Percentiles rank a stretch among this genome's conserved stretches.
Conservation (phyloP, 345 rosid species). For the Arabidopsis thaliana region DNA sequence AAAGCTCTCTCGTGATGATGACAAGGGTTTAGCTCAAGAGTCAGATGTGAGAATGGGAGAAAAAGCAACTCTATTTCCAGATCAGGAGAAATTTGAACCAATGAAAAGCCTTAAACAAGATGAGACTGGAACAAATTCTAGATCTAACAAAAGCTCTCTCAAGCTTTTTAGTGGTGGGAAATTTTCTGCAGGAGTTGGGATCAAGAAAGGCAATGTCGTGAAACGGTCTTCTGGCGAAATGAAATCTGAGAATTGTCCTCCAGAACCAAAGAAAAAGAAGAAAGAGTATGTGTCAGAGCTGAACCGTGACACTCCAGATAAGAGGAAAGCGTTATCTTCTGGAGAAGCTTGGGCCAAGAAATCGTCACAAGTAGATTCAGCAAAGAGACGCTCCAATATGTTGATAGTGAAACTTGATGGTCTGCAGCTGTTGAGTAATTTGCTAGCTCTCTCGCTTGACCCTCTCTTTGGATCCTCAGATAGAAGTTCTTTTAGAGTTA, state of each 20-base stretch:
- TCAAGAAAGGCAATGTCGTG: slow-evolving; percentile 54
- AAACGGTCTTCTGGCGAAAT: slow-evolving; percentile 52
- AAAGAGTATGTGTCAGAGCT: slow-evolving; percentile 50
- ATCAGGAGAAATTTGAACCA: slow-evolving; percentile 42
- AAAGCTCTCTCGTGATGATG: slow-evolving; percentile 44
- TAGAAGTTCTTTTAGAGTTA: slow-evolving; percentile 50
- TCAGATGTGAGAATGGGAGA: slow-evolving; percentile 26
- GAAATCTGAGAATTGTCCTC: slow-evolving; percentile 43
- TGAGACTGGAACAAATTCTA: slow-evolving; percentile 37
- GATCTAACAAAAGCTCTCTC: slow-evolving; percentile 44
- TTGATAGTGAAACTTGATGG: slow-evolving; percentile 47
- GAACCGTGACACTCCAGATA: slow-evolving; percentile 48
- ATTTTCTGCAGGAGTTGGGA: slow-evolving; percentile 46
- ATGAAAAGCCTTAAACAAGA: slow-evolving; percentile 42
- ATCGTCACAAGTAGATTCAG: slow-evolving; percentile 36
- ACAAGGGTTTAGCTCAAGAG: slow-evolving; percentile 28
- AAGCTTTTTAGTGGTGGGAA: slow-evolving; percentile 44
- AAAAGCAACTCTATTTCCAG: slow-evolving; percentile 36
- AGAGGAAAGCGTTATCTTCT: slow-evolving; percentile 51
- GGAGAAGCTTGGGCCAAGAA: slow-evolving; percentile 51
- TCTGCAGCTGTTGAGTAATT: slow-evolving; percentile 57
- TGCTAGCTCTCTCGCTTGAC: slow-evolving; percentile 76
- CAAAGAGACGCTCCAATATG: slow-evolving; percentile 48
- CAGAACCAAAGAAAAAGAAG: slow-evolving; percentile 54
- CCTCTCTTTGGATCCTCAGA: slow-evolving; percentile 60